Conservation (phyloP, 805 yeast genomes). For the Ogataea sp. region DNA sequence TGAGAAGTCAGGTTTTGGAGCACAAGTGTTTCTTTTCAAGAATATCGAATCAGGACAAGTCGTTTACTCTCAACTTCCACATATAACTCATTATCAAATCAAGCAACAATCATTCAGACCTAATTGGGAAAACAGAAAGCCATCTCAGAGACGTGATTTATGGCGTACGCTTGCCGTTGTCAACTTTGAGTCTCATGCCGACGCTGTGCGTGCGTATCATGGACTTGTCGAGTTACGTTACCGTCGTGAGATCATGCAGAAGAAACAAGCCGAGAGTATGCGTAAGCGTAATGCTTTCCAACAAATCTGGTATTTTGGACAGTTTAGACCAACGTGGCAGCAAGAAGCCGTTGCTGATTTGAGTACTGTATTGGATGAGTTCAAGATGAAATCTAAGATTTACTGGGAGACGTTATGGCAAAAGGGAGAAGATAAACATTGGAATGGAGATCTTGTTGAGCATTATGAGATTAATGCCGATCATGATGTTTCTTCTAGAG, state of each 20-base stretch:
- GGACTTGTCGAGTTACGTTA: slow-evolving; percentile 67
- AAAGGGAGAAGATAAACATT: slow-evolving; percentile 68
- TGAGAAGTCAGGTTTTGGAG: slow-evolving; percentile 55
- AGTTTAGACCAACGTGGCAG: slow-evolving; percentile 81
- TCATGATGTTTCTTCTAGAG: slow-evolving; percentile 49
- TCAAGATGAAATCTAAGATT: slow-evolving; percentile 41
- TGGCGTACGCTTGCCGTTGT: slow-evolving; percentile 92
- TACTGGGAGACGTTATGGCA: slow-evolving; percentile 88
- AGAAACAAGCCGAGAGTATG: slow-evolving; percentile 53
- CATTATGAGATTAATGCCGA: slow-evolving; percentile 50
- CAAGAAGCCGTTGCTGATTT: slow-evolving; percentile 91
- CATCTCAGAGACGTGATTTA: slow-evolving; percentile 72
- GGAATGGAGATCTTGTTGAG: slow-evolving; percentile 52
- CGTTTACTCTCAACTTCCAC: slow-evolving; percentile 77
- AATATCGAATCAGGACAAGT: slow-evolving; percentile 88
- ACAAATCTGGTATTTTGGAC: slow-evolving; percentile 79
- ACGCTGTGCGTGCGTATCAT: slow-evolving; percentile 66
- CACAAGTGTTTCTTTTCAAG: slow-evolving; percentile 76
- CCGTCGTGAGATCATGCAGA: slow-evolving; percentile 57
- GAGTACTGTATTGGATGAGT: slow-evolving; percentile 57
- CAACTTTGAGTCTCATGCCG: slow-evolving; percentile 48
- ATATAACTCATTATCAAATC: slow-evolving; percentile 46
- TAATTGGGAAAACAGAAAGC: slow-evolving; percentile 83
- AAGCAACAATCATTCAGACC: slow-evolving; percentile 70
- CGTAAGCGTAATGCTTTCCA: slow-evolving; percentile 71